Evolutionary conservation across 1,284 basidiomycete species (phyloP).

Genomic region (Ganoderma resinaceum): DNA sequence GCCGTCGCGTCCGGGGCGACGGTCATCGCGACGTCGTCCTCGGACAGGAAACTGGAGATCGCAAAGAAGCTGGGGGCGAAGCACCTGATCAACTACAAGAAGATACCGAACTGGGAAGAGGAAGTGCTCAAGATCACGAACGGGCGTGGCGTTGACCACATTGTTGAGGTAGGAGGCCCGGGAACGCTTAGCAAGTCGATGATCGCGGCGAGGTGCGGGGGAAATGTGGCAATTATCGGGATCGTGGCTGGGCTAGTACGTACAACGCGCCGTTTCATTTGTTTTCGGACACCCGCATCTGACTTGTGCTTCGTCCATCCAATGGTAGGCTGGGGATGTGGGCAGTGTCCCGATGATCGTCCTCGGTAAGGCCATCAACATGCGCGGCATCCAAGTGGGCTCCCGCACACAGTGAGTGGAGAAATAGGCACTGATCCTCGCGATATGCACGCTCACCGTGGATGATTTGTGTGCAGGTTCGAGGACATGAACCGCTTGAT

Average conservation of each 20-base stretch:
- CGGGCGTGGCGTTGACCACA: slow-evolving; percentile 51
- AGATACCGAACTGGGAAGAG: slow-evolving; percentile 50
- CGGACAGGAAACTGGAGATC: slow-evolving; percentile 48
- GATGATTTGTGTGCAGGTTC: slow-evolving; percentile 31
- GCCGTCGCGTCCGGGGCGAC: slow-evolving; percentile 48
- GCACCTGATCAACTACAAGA: slow-evolving; percentile 48
- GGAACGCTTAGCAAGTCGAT: slow-evolving; percentile 49
- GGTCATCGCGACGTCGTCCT: slow-evolving; percentile 52
- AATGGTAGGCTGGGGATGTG: slow-evolving; percentile 11
- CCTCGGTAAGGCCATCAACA: not conserved
- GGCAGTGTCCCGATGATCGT: slow-evolving; percentile 11
- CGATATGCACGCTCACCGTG: not conserved
- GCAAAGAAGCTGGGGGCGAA: slow-evolving; percentile 44
- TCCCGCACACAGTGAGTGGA: slow-evolving; percentile 18
- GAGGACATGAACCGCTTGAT: slow-evolving; percentile 48
- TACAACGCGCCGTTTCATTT: not conserved
- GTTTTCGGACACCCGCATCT: not conserved
- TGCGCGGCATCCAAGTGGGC: slow-evolving; percentile 39
- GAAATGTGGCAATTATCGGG: slow-evolving; percentile 49
- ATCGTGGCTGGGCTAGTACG: slow-evolving; percentile 43
- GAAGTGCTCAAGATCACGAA: slow-evolving; percentile 41
- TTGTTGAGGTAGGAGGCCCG: slow-evolving; percentile 52
- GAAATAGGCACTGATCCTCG: slow-evolving; percentile 16
- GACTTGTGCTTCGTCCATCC: not conserved
- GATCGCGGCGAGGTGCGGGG: slow-evolving; percentile 44